Conservation (phyloP, 768 basidiomycete species). For the Mycena venus region DNA sequence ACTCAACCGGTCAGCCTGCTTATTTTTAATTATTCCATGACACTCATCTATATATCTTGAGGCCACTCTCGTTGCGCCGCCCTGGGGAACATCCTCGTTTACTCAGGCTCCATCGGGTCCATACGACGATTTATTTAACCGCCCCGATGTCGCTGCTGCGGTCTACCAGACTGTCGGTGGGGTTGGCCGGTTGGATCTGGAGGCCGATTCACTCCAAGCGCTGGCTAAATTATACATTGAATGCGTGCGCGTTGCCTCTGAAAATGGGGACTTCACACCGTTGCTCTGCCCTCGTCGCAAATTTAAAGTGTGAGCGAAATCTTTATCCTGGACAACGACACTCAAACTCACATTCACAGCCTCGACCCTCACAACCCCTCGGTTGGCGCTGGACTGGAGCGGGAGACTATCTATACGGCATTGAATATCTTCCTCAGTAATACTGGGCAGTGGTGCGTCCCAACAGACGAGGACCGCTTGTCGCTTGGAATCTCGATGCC, state of each 20-base stretch:
- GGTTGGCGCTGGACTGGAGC: background rate
- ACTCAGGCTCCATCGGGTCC: background rate
- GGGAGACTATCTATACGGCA: background rate
- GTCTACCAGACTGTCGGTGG: background rate
- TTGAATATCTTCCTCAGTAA: slow-evolving; percentile 1
- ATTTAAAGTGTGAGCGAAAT: background rate
- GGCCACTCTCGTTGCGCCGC: background rate
- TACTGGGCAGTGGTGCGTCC: background rate
- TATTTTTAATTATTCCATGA: too few relatives aligned
- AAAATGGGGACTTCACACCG: background rate
- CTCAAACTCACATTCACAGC: background rate
- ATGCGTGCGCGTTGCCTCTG: background rate
- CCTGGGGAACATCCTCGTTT: background rate
- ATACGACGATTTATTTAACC: background rate
- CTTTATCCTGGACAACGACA: background rate
- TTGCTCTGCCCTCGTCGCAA: background rate
- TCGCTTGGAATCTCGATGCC: slow-evolving; percentile 4
- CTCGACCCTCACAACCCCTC: background rate
- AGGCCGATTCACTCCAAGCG: background rate
- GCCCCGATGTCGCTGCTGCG: background rate
- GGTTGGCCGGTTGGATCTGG: background rate
- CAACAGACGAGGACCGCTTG: background rate
- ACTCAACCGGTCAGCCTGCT: too few relatives aligned
- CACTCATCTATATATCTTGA: background rate
- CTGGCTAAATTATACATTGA: background rate